Evolutionary conservation across 2,329 filamentous ascomycete genomes (phyloP), one percentile per base, ranked within the genome.

Genomic region (Dactylellina drechsleri): DNA sequence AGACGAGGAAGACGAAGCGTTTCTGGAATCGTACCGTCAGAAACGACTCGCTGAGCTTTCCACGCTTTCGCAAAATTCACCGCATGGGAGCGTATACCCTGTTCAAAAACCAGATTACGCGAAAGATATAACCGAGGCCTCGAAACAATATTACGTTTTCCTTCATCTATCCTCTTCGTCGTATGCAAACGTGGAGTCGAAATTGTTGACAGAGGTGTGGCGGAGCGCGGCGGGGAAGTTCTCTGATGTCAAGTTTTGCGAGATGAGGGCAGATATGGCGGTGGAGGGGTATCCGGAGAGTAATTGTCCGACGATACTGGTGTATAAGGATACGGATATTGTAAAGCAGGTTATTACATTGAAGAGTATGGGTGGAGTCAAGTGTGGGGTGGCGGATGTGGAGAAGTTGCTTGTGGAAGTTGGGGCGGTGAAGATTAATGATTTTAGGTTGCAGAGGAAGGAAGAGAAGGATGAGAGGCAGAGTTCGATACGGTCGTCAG

Each of bases 221-320:
- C 86, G 90, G 41, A 89, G 93, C 80, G 86, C 95, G 47, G 94
- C 95, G 0, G 84, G 83, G 73, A 92, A 94, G 80, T 99, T 93
- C 80, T 92, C 93, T 18, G 94, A 99, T 77, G 85, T 99, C 82
- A 99, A 99, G 83, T 99, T 99, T 83, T 98, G 94, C 82, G 92
- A 98, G 83, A 98, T 99, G 78, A 88, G 90, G 78, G 95, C 90
- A 5, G 90, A 92, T 80, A 88, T 97, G 83, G 97, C 95, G 70
- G 97, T 99, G 79, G 95, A 98, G 82, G 92, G 92, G 47, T 99
- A 99, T 82, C 95, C 95, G 1, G 95, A 98, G 80, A 87, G 87
- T 68, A 99, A 99, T 82, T 97, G 93, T 70, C 95, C 95, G 1
- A 99, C 95, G 0, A 92, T 99, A 41, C 81, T 99, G 77, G 87